phyloP scores from a whole-genome alignment of 192 early-diverging fungal genomes.

The Backusella tuberculispora region DNA sequence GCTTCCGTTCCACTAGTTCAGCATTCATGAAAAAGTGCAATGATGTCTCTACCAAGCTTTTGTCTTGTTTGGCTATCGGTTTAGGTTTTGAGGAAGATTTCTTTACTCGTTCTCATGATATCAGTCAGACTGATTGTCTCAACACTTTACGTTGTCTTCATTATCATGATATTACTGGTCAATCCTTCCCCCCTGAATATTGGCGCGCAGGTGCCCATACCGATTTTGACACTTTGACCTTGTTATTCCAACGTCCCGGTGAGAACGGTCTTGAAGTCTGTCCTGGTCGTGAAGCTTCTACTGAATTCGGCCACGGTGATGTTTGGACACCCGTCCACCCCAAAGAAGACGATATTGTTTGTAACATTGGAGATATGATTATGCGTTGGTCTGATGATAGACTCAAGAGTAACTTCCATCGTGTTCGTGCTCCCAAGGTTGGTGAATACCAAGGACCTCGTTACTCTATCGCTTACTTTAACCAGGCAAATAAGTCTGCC shows the following conservation, averaged over 20 bases:
- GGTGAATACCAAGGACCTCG: constrained; percentile 30
- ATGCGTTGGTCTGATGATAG: constrained; percentile 42
- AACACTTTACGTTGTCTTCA: constrained; percentile 33
- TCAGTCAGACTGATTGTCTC: constrained; percentile 26
- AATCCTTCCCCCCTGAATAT: constrained; percentile 5
- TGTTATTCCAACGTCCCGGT: constrained; percentile 30
- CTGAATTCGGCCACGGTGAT: background rate
- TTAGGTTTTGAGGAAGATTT: constrained; percentile 34
- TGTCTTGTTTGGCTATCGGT: constrained; percentile 26
- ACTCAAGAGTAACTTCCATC: constrained; percentile 36
- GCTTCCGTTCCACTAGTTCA: constrained; percentile 12
- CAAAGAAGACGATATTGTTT: constrained; percentile 34
- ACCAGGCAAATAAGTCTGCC: constrained; percentile 33
- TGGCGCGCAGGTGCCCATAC: constrained; percentile 16
- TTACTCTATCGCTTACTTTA: constrained; percentile 37
- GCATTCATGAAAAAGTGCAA: constrained; percentile 35
- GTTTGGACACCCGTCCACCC: constrained; percentile 14
- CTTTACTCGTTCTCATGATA: constrained; percentile 32
- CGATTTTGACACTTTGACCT: constrained; percentile 33
- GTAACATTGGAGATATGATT: constrained; percentile 44
- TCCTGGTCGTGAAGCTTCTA: background rate
- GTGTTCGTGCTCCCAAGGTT: constrained; percentile 26
- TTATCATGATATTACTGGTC: constrained; percentile 24
- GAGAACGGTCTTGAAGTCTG: constrained; percentile 26
- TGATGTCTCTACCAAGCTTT: constrained; percentile 26